Evolutionary conservation across 805 yeast genomes (phyloP).

Genomic region (Wickerhamiella australiensis): DNA sequence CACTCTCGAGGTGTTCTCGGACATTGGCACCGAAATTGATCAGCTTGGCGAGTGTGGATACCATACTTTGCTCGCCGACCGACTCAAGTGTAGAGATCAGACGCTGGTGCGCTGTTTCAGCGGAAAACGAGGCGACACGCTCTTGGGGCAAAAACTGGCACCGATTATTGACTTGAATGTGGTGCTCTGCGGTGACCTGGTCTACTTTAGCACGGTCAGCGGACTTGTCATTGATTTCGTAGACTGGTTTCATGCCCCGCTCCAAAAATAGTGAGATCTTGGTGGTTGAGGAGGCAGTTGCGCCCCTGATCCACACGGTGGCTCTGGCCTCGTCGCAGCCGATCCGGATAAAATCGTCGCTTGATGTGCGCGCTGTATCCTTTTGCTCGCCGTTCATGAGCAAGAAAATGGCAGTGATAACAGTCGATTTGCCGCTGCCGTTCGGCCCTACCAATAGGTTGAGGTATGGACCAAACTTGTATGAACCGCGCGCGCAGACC

Average conservation of each 20-base stretch:
- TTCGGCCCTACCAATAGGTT: slow-evolving; percentile 94
- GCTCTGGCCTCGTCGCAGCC: slow-evolving; percentile 13
- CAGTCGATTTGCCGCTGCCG: slow-evolving; percentile 89
- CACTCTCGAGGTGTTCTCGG: slow-evolving; percentile 18
- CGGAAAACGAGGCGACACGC: slow-evolving; percentile 84
- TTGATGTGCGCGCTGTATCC: slow-evolving; percentile 32
- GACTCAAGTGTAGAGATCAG: slow-evolving; percentile 63
- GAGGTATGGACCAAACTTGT: slow-evolving; percentile 60
- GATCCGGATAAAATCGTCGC: slow-evolving; percentile 17
- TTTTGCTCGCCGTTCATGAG: slow-evolving; percentile 61
- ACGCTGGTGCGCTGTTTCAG: slow-evolving; percentile 60
- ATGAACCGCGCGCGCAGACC: slow-evolving; percentile 19
- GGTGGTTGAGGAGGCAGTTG: neutral
- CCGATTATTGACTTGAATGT: slow-evolving; percentile 78
- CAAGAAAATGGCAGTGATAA: slow-evolving; percentile 83
- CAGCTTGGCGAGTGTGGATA: slow-evolving; percentile 45
- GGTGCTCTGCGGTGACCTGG: slow-evolving; percentile 58
- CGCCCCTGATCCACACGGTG: slow-evolving; percentile 14
- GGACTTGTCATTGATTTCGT: slow-evolving; percentile 16
- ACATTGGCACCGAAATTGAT: slow-evolving; percentile 37
- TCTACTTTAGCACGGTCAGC: slow-evolving; percentile 31
- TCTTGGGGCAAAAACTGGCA: slow-evolving; percentile 96
- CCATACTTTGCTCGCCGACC: slow-evolving; percentile 34
- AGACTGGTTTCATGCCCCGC: neutral
- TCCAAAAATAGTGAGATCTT: neutral